Percentiles rank a stretch among this genome's conserved stretches.
Evolutionary conservation across 164 flowering plant species (phyloP).

Genomic region (Amborella trichopoda): DNA sequence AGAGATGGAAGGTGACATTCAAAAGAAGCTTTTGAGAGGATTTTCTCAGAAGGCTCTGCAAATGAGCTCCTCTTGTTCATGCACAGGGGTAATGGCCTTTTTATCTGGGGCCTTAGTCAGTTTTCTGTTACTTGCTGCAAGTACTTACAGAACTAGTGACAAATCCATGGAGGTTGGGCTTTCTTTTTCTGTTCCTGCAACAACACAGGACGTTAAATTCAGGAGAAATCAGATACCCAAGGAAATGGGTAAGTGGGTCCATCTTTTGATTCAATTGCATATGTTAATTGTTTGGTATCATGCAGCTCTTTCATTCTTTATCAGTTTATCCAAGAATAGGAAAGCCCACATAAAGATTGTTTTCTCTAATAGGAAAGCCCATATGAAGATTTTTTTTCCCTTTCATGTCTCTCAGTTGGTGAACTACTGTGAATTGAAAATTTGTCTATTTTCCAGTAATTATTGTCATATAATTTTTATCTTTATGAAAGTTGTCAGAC

Average conservation of each 20-base stretch:
- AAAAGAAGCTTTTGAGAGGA: constrained; percentile 48
- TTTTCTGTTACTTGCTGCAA: constrained; percentile 49
- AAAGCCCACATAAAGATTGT: not conserved
- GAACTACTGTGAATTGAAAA: no score
- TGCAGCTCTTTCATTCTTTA: not conserved
- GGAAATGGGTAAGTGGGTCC: constrained; percentile 26
- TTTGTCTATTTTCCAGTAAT: no score
- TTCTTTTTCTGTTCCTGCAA: constrained; percentile 21
- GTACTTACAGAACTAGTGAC: constrained; percentile 25
- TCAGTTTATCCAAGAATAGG: not conserved
- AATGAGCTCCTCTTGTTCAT: constrained; percentile 75
- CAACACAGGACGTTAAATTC: constrained; percentile 17
- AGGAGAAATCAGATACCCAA: constrained; percentile 26
- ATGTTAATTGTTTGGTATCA: not conserved
- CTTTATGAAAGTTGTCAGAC: no score
- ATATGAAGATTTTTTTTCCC: not conserved
- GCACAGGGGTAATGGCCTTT: constrained; percentile 84
- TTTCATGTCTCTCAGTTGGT: not conserved
- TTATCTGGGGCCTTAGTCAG: constrained; percentile 77
- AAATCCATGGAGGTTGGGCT: constrained; percentile 25
- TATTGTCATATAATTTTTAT: no score
- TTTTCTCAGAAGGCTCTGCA: constrained; percentile 75
- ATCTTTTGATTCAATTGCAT: not conserved
- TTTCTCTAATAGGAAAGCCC: not conserved
- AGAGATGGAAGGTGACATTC: not conserved